Base-by-base conservation (phyloP, 2,329 filamentous ascomycete species). In the Pseudogymnoascus sp. region DNA sequence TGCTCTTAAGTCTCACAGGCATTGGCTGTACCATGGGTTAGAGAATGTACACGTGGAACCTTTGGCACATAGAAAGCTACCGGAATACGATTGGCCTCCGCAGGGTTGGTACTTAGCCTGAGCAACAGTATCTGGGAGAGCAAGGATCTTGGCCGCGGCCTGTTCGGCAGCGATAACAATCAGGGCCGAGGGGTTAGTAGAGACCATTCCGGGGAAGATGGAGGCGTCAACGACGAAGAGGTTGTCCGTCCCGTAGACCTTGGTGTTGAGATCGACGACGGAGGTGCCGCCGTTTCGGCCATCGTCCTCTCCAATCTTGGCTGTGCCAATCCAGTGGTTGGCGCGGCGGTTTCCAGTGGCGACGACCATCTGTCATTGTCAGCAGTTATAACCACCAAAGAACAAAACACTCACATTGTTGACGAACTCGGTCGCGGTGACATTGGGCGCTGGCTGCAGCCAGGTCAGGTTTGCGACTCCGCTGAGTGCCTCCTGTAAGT, bases 151-250 rank as follows among this genome's bases (percentile, higher is more conserved):
- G 65, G 77, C 76, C 4, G 79, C 79, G 7, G 85, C 85, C 41
- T 80, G 79, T 75, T 89, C 86, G 16, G 85, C 81, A 16, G 80
- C 84, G 36, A 85, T 78, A 70, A 88, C 84, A 66, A 88, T 83
- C 38, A 84, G 80, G 1, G 84, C 81, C 57, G 83, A 82, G 1
- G 87, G 87, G 73, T 90, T 90, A 16, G 85, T 84, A 0, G 85
- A 85, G 2, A 85, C 79, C 66, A 88, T 82, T 64, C 87, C 86
- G 0, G 87, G 86, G 74, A 88, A 87, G 68, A 89, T 85, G 63
- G 81, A 82, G 0, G 82, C 86, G 67, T 89, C 86, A 3, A 89
- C 83, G 12, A 88, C 81, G 67, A 85, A 87, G 47, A 88, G 75
- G 72, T 88, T 88, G 67, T 87, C 83, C 0, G 82, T 88, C 37